A percentile compares a stretch with the other conserved stretches of the same genome.
phyloP scores from a whole-genome alignment of 768 basidiomycete species.

The Gloeopeniophorella convolvens region DNA sequence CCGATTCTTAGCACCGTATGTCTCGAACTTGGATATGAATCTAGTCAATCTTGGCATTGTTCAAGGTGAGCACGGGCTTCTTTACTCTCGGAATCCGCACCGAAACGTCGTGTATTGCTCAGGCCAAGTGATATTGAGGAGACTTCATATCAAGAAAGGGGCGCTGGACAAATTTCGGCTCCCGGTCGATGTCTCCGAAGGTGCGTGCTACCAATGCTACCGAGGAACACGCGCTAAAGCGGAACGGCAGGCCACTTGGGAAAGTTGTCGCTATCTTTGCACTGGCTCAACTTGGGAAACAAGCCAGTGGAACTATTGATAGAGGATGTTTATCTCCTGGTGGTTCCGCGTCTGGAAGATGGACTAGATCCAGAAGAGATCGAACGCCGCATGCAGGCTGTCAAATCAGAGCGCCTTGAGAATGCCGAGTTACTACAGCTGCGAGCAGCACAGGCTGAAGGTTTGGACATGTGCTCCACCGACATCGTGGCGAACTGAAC shows the following conservation, averaged over 20 bases:
- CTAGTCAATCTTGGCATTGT: conserved; percentile 92
- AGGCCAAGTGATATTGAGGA: conserved; percentile 75
- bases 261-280: conserved; percentile 76
- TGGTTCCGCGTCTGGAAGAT: conserved; percentile 70
- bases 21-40: conserved; percentile 92
- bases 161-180: conserved; percentile 93
- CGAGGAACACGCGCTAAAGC: neutral
- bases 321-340: conserved; percentile 93
- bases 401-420: conserved; percentile 83
- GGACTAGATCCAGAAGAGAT: conserved; percentile 78
- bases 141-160: conserved; percentile 85
- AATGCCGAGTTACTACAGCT: conserved; percentile 82
- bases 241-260: conserved; percentile 65
- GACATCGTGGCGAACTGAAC: neutral
- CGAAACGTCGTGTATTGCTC: conserved; percentile 13
- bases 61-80: conserved; percentile 48
- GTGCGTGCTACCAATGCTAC: conserved; percentile 31
- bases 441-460: conserved; percentile 45
- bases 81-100: neutral
- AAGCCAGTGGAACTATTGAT: conserved; percentile 87
- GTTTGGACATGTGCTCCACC: conserved; percentile 28
- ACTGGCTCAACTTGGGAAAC: conserved; percentile 85
- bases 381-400: conserved; percentile 69
- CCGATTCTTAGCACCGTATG: conserved; percentile 88
- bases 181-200: conserved; percentile 93